These are phyloP conservation scores for Coemansia sp. DNA, from an alignment of 192 early-diverging fungal genomes.

Conservation along the genomic window DNA sequence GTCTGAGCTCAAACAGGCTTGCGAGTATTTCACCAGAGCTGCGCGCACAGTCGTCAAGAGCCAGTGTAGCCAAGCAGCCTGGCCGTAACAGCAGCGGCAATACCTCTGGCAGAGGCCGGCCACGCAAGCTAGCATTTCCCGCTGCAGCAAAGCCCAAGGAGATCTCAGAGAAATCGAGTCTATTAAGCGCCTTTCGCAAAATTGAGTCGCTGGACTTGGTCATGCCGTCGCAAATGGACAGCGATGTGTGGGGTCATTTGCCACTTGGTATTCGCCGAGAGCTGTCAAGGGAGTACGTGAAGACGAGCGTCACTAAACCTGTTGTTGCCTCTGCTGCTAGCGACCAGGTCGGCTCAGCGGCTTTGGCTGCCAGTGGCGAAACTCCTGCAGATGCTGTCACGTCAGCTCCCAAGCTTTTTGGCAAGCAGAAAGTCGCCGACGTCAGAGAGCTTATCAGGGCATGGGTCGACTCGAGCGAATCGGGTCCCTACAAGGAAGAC, in stretches of 20 bases:
- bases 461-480: conserved; percentile 21
- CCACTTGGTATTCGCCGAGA: conserved; percentile 41
- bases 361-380: background rate
- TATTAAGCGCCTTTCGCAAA: conserved; percentile 39
- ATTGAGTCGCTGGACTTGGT: conserved; percentile 29
- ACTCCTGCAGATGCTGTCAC: background rate
- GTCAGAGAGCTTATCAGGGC: conserved; percentile 20
- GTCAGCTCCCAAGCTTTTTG: conserved; percentile 23
- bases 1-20: background rate
- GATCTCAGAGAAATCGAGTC: background rate
- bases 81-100: background rate
- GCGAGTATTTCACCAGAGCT: background rate
- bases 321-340: background rate
- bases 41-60: background rate
- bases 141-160: background rate
- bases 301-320: background rate
- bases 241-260: conserved; percentile 29
- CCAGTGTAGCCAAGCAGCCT: background rate
- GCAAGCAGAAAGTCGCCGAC: conserved; percentile 14
- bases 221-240: conserved; percentile 52
- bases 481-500: conserved; percentile 32
- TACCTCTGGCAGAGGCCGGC: conserved; percentile 16
- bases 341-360: background rate
- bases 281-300: conserved; percentile 34
- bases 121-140: conserved; percentile 27